Conservation (phyloP, 1,139 yeast species). For the Debaryomyces robertsiae region DNA sequence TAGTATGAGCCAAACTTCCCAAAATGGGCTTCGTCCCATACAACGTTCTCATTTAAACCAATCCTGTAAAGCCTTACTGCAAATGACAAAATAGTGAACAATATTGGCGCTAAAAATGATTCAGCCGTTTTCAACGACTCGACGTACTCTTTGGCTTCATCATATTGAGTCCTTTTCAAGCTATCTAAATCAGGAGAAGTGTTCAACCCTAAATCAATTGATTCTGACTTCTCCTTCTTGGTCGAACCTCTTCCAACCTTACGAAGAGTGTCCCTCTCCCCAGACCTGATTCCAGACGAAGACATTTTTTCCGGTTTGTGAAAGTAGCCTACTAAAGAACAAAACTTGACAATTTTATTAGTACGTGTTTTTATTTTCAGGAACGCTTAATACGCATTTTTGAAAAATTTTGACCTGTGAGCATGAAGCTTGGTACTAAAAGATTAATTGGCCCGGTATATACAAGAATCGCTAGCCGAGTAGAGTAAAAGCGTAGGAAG, state of each 20-base stretch:
- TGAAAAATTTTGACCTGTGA: constrained; percentile 6
- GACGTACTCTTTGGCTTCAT: constrained; percentile 34
- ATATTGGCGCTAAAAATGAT: constrained; percentile 44
- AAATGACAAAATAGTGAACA: constrained; percentile 52
- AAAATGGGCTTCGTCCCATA: constrained; percentile 75
- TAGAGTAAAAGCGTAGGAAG: background rate
- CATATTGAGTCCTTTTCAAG: constrained; percentile 30
- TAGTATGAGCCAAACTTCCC: constrained; percentile 95
- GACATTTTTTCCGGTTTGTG: constrained; percentile 22
- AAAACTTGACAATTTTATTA: constrained; percentile 1
- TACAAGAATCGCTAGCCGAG: background rate
- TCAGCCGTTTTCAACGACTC: constrained; percentile 37
- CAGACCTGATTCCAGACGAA: constrained; percentile 27
- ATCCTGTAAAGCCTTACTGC: constrained; percentile 56
- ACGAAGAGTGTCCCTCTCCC: constrained; percentile 24
- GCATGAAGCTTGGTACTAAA: too few relatives aligned
- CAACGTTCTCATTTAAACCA: constrained; percentile 52
- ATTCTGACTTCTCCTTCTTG: constrained; percentile 15
- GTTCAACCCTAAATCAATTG: constrained; percentile 16
- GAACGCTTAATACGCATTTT: constrained; percentile 5
- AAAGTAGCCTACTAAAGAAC: background rate
- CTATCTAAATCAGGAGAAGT: constrained; percentile 22
- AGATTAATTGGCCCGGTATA: too few relatives aligned
- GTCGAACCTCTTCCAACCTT: constrained; percentile 16
- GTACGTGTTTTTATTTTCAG: constrained; percentile 10